Conservation (phyloP, 345 rosid genomes). For the Stellera chamaejasme region DNA sequence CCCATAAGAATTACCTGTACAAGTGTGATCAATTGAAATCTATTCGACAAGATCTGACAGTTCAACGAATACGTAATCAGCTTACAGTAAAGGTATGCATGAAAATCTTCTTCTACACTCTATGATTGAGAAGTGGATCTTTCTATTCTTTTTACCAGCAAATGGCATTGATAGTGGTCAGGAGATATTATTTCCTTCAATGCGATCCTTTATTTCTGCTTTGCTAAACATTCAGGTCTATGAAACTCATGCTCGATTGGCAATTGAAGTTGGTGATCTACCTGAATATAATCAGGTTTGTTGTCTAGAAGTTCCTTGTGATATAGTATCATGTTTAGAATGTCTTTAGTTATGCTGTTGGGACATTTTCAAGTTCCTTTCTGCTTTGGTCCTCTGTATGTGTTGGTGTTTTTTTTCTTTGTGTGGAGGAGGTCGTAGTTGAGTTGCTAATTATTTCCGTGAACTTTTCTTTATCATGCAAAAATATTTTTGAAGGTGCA, state of each 20-base stretch:
- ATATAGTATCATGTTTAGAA: not conserved
- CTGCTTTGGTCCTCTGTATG: not conserved
- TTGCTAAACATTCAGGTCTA: conserved; percentile 58
- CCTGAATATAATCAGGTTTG: conserved; percentile 97
- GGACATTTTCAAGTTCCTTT: too few relatives aligned
- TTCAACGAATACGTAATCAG: conserved; percentile 80
- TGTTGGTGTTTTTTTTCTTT: conserved; percentile 3
- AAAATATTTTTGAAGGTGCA: too few relatives aligned
- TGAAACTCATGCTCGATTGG: conserved; percentile 96
- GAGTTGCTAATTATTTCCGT: too few relatives aligned
- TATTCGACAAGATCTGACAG: conserved; percentile 97
- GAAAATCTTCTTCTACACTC: not conserved
- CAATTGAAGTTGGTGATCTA: conserved; percentile 90
- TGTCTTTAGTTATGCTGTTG: not conserved
- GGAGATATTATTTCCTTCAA: conserved; percentile 8
- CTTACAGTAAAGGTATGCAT: conserved; percentile 73
- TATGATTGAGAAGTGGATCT: not conserved
- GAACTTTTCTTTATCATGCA: too few relatives aligned
- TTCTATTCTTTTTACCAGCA: not conserved
- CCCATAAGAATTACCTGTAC: conserved; percentile 85
- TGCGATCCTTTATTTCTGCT: not conserved
- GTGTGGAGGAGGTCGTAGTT: too few relatives aligned
- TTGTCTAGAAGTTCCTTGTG: conserved; percentile 1
- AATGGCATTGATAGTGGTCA: conserved; percentile 11
- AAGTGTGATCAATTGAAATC: conserved; percentile 99